Conservation (phyloP, 768 basidiomycete species). For the Imleria badia region DNA sequence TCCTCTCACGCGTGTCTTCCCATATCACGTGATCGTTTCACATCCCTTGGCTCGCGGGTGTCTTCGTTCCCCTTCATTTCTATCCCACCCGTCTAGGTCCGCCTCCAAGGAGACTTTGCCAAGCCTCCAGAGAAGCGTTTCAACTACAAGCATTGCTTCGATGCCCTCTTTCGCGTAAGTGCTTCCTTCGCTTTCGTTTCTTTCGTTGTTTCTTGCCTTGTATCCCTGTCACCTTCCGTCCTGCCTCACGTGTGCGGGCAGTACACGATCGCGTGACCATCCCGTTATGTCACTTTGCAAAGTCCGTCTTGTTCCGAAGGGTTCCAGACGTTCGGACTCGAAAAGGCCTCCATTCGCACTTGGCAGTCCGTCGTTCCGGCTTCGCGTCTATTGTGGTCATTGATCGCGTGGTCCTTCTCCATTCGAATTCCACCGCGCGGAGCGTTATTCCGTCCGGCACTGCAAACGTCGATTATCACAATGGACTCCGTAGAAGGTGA, state of each 20-base stretch:
- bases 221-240: background rate
- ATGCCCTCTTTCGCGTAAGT: conserved; percentile 82
- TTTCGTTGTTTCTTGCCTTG: background rate
- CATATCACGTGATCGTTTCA: conserved; percentile 19
- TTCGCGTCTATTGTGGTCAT: background rate
- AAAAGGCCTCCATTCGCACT: background rate
- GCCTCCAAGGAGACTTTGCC: conserved; percentile 88
- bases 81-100: conserved; percentile 42
- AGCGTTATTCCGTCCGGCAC: background rate
- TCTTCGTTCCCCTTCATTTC: background rate
- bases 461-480: background rate
- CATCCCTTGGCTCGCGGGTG: background rate
- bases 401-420: background rate
- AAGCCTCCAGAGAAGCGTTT: conserved; percentile 86
- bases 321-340: background rate
- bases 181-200: background rate
- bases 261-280: background rate
- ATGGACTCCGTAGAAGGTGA: background rate
- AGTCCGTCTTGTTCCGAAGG: conserved; percentile 7
- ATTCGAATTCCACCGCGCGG: background rate
- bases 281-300: background rate
- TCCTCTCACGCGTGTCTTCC: conserved; percentile 6
- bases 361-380: background rate
- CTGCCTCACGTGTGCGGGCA: background rate
- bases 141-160: conserved; percentile 88